Evolutionary conservation across 257 asterid species (phyloP).

Genomic region (Linderniella brevidens): DNA sequence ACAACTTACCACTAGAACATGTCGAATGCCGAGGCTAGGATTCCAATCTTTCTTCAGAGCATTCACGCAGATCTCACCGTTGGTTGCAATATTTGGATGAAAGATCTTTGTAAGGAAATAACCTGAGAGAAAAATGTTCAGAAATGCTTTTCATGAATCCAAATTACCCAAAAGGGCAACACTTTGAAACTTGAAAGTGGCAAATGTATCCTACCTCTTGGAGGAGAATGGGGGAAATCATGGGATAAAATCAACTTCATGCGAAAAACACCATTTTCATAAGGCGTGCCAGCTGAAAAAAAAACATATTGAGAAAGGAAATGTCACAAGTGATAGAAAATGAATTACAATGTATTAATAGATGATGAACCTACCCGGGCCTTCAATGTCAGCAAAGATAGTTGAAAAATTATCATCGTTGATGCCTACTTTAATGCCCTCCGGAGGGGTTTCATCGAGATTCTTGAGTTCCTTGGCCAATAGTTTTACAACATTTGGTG

Average conservation of each 20-base stretch:
- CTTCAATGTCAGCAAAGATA: constrained; percentile 85
- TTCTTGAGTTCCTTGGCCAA: constrained; percentile 90
- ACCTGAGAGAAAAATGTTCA: constrained; percentile 22
- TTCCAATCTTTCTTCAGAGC: constrained; percentile 94
- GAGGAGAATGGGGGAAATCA: constrained; percentile 91
- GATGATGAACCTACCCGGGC: constrained; percentile 50
- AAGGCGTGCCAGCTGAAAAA: constrained; percentile 93
- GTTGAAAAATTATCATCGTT: constrained; percentile 80
- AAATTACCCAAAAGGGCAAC: neutral
- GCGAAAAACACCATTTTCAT: constrained; percentile 78
- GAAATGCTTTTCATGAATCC: neutral
- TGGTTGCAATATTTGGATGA: constrained; percentile 78
- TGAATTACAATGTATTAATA: constrained; percentile 3
- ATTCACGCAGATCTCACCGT: constrained; percentile 92
- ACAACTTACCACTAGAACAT: constrained; percentile 61
- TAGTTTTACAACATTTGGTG: constrained; percentile 86
- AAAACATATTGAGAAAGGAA: constrained; percentile 13
- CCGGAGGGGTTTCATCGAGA: constrained; percentile 90
- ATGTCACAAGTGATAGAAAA: constrained; percentile 1
- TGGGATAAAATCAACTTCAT: constrained; percentile 79
- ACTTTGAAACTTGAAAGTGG: neutral
- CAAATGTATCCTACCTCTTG: constrained; percentile 49
- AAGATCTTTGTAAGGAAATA: constrained; percentile 84
- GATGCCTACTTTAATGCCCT: constrained; percentile 88
- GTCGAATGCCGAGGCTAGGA: constrained; percentile 82